A percentile compares a stretch with the other conserved stretches of the same genome.
phyloP scores from a whole-genome alignment of 1,284 basidiomycete species.

The Cryptococcus hybrid region DNA sequence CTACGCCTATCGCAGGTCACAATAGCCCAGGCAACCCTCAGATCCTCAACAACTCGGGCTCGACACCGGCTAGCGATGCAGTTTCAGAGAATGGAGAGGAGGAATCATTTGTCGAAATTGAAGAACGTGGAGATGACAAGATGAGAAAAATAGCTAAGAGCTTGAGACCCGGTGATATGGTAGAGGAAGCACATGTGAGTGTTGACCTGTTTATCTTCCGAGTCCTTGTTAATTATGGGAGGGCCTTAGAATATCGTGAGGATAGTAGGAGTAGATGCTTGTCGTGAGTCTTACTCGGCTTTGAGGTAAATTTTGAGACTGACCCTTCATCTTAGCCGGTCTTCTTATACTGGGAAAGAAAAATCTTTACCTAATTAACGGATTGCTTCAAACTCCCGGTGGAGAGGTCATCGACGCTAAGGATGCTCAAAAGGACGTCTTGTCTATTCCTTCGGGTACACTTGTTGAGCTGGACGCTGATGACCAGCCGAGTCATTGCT shows the following conservation, averaged over 20 bases:
- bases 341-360: constrained; percentile 80
- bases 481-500: constrained; percentile 68
- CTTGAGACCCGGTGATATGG: constrained; percentile 82
- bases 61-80: constrained; percentile 5
- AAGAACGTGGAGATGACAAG: constrained; percentile 65
- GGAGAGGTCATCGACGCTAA: constrained; percentile 87
- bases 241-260: constrained; percentile 66
- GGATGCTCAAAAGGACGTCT: constrained; percentile 77
- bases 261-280: constrained; percentile 82
- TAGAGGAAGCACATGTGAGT: constrained; percentile 64
- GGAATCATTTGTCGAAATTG: constrained; percentile 34
- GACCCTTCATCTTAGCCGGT: constrained; percentile 59
- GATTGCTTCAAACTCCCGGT: constrained; percentile 80
- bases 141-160: constrained; percentile 51
- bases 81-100: constrained; percentile 20
- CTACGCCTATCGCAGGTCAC: constrained; percentile 26
- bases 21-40: not conserved
- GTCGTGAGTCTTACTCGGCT: constrained; percentile 55
- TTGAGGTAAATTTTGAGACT: not conserved
- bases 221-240: constrained; percentile 6
- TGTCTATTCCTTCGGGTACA: constrained; percentile 77
- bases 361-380: constrained; percentile 88
- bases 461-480: constrained; percentile 72
- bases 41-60: not conserved
- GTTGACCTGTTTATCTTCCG: not conserved